Conservation (phyloP, 2,329 filamentous ascomycete genomes). For the Colletotrichum caudatum region DNA sequence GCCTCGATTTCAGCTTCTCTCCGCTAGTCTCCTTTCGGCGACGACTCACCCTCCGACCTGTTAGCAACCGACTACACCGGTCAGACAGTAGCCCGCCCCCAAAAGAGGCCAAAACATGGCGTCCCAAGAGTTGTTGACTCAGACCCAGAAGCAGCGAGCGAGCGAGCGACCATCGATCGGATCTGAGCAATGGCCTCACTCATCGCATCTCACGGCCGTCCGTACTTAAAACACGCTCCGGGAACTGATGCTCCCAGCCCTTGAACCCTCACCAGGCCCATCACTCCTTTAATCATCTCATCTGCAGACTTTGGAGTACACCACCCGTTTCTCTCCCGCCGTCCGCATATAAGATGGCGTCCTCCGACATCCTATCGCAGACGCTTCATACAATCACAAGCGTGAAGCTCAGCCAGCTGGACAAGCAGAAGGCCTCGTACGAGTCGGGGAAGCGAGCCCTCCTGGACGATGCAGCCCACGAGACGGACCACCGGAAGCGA, state of each 20-base stretch:
- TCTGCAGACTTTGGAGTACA: neutral
- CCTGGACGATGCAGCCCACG: conserved; percentile 47
- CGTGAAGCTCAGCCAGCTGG: conserved; percentile 68
- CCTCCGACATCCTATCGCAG: conserved; percentile 58
- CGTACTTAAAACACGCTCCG: neutral
- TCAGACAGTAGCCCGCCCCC: neutral
- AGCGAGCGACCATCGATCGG: neutral
- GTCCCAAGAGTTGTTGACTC: neutral
- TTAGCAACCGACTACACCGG: neutral
- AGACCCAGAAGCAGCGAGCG: neutral
- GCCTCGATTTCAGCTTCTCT: conserved; percentile 1
- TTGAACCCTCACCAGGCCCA: neutral
- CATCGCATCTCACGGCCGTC: neutral
- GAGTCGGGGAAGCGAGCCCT: conserved; percentile 59
- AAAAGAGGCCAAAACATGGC: neutral
- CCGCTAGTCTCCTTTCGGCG: neutral
- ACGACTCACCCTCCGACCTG: neutral
- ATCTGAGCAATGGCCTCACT: conserved; percentile 3
- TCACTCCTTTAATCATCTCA: neutral
- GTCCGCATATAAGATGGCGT: conserved; percentile 47
- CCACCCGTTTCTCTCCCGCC: neutral
- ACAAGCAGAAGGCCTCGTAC: conserved; percentile 63
- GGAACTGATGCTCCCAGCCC: neutral
- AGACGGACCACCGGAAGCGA: conserved; percentile 47
- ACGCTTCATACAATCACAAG: conserved; percentile 67